These are phyloP conservation scores for Cylindrotheca fusiformis DNA, from an alignment of 108 stramenopile genomes.

Conservation along the genomic window DNA sequence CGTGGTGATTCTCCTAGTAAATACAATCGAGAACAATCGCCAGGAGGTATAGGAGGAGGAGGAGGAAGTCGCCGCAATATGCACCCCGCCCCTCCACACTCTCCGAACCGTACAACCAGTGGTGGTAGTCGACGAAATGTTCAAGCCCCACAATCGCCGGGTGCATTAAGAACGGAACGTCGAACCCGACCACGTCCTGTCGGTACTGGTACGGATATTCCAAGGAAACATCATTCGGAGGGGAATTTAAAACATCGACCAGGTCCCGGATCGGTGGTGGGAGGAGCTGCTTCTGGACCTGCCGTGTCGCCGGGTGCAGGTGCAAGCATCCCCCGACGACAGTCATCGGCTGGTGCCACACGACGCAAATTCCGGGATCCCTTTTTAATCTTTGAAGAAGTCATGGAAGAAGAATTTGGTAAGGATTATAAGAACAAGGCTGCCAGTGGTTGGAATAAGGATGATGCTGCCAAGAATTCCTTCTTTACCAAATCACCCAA, in stretches of 20 bases:
- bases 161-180: not conserved
- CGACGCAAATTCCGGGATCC: slow-evolving; percentile 11
- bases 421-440: slow-evolving; percentile 7
- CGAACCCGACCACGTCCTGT: not conserved
- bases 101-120: no score
- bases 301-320: not conserved
- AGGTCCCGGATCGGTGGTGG: not conserved
- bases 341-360: not conserved
- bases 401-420: slow-evolving; percentile 23
- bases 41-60: no score
- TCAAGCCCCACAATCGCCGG: not conserved
- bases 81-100: no score
- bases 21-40: no score
- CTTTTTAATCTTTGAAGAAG: slow-evolving; percentile 11
- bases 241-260: not conserved
- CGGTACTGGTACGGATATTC: not conserved
- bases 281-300: no score
- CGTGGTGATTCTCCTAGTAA: no score
- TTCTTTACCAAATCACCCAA: slow-evolving; percentile 5
- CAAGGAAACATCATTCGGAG: not conserved
- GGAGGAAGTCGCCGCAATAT: no score
- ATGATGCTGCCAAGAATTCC: slow-evolving; percentile 1
- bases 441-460: slow-evolving; percentile 16
- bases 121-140: no score
- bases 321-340: not conserved